Conservation (phyloP, 805 yeast species). For the Candida michaelii region DNA sequence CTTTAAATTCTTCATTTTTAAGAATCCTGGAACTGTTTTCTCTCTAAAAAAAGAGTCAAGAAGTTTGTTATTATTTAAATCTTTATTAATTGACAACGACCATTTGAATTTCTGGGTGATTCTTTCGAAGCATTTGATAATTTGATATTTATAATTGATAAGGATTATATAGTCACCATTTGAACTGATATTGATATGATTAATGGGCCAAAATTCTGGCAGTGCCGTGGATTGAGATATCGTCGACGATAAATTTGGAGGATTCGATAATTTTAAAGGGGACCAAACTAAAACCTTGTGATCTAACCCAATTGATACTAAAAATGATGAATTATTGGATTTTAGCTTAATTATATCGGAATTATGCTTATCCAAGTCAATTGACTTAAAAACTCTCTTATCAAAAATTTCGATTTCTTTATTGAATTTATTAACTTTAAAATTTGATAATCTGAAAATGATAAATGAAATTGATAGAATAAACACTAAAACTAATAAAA, state of each 20-base stretch:
- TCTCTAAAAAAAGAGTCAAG: constrained; percentile 62
- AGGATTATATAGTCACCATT: constrained; percentile 60
- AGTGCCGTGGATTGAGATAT: constrained; percentile 14
- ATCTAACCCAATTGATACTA: constrained; percentile 72
- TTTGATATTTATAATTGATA: constrained; percentile 49
- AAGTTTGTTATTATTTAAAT: constrained; percentile 31
- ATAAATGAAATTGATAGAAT: constrained; percentile 42
- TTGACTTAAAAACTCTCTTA: constrained; percentile 27
- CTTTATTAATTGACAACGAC: constrained; percentile 37
- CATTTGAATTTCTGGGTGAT: constrained; percentile 55
- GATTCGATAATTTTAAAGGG: constrained; percentile 40
- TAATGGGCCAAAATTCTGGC: constrained; percentile 58
- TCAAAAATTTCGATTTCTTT: constrained; percentile 18
- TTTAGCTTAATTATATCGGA: constrained; percentile 62
- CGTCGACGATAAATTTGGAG: constrained; percentile 35
- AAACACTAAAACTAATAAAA: constrained; percentile 50
- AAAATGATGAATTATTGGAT: constrained; percentile 63
- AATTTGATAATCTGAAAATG: constrained; percentile 20
- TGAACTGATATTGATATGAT: constrained; percentile 54
- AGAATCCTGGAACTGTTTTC: constrained; percentile 49
- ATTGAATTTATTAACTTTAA: constrained; percentile 11
- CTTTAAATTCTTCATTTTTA: constrained; percentile 30
- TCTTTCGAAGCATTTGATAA: constrained; percentile 63
- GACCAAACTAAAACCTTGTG: constrained; percentile 75
- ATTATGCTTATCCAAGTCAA: constrained; percentile 43